Base-by-base conservation (phyloP, 2,329 filamentous ascomycete genomes). In the Westerdykella ornata region DNA sequence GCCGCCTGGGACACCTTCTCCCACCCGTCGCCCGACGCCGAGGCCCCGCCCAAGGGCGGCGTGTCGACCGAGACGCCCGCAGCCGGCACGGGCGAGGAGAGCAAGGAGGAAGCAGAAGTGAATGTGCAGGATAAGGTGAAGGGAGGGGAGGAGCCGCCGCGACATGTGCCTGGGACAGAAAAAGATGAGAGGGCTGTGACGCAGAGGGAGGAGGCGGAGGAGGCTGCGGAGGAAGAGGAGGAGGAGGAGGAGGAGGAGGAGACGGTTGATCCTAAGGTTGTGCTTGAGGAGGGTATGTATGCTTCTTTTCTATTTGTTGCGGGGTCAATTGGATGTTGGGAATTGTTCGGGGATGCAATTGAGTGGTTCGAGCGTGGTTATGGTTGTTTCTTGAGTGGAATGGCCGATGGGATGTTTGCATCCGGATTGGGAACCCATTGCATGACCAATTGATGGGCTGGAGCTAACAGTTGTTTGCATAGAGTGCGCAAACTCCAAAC, bases 401-500 rank as follows among this genome's bases (percentile, higher is more conserved):
- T 26, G 7, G 22, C 22, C 2, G 22, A 26, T 26, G 22, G 12
- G 22, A 9, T 26, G 22, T 26, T 26, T 26, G 2, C 6, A 26
- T 26, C 8, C n/a, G 22, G 7, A 4, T 26, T 9, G 22, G 2
- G 22, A 11, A 26, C 22, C 22, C 4, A 9, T 15, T 37, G 19
- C 3, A 2, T 17, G 35, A 7, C 14, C 31, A 33, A 33, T 18
- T 13, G 31, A 9, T 3, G 11, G 12, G 22, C 8, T 26, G 37
- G 42, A 46, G 47, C 55, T 60, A 46, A 53, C 46, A 28, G 41
- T 57, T 46, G 53, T 26, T 29, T 31, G 56, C 70, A n/a, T n/a
- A 97, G 92, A 95, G 66, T 98, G 92, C 80, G 80, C 80, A 71
- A 81, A 90, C 69, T 88, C 88, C 52, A 78, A 84, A 69, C 75